Evolutionary conservation across 2,329 filamentous ascomycete species (phyloP).

Genomic region (Fusarium illudens): DNA sequence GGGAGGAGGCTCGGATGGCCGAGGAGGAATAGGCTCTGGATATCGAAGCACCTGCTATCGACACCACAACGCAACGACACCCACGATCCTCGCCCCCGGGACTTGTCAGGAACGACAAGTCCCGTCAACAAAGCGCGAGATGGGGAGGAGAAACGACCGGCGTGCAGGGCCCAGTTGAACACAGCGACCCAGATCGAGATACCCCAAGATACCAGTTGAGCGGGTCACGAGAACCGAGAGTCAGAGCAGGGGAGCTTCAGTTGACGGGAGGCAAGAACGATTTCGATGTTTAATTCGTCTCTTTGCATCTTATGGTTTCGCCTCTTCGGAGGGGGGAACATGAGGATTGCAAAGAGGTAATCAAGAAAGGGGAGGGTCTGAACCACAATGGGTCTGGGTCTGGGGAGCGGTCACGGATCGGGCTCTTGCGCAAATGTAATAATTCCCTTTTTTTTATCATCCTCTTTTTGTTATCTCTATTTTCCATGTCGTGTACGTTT

Average conservation of each 20-base stretch:
- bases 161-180: conserved; percentile 34
- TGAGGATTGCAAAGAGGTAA: conserved; percentile 27
- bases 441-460: conserved; percentile 54
- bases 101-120: conserved; percentile 21
- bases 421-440: conserved; percentile 59
- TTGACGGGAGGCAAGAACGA: conserved; percentile 30
- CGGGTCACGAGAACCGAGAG: conserved; percentile 35
- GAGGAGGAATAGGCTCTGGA: conserved; percentile 33
- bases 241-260: conserved; percentile 29
- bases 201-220: conserved; percentile 40
- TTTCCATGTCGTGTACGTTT: conserved; percentile 41
- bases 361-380: conserved; percentile 37
- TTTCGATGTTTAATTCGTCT: conserved; percentile 38
- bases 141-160: conserved; percentile 17
- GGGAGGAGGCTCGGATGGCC: conserved; percentile 30
- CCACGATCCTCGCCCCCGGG: conserved; percentile 23
- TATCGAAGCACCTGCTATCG: conserved; percentile 32
- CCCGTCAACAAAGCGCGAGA: conserved; percentile 28
- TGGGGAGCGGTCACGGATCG: conserved; percentile 36
- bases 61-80: conserved; percentile 25
- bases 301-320: conserved; percentile 29
- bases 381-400: conserved; percentile 43
- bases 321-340: conserved; percentile 12
- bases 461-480: conserved; percentile 42
- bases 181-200: conserved; percentile 39